Evolutionary conservation across 257 asterid species (phyloP).

Genomic region (Solanum corneliomulleri): DNA sequence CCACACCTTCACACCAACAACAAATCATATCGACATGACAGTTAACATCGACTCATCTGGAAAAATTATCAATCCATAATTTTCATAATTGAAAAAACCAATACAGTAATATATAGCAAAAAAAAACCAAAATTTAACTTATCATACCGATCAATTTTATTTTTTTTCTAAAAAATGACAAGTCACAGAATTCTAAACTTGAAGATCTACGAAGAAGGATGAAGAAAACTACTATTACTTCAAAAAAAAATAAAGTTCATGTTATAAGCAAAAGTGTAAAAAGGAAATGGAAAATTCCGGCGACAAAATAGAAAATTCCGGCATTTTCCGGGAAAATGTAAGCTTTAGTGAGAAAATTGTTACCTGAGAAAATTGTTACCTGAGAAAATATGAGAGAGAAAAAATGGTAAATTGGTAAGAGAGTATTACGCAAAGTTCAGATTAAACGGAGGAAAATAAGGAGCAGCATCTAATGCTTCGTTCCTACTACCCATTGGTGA

Average conservation of each 20-base stretch:
- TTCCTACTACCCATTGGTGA: background rate
- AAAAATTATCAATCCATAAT: background rate
- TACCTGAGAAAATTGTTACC: background rate
- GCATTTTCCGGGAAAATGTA: background rate
- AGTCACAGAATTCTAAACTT: background rate
- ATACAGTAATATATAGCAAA: background rate
- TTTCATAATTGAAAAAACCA: background rate
- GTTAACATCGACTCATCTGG: background rate
- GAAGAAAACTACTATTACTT: background rate
- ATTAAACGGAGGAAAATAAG: slow-evolving; percentile 2
- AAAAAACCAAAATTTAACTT: background rate
- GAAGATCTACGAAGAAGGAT: background rate
- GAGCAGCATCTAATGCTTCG: slow-evolving; percentile 40
- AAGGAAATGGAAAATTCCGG: background rate
- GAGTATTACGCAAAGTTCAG: background rate
- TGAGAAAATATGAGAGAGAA: background rate
- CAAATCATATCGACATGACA: background rate
- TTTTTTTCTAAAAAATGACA: background rate
- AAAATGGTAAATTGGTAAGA: background rate
- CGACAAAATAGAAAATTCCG: background rate
- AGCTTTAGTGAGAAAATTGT: background rate
- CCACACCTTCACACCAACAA: slow-evolving; percentile 9
- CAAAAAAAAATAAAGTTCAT: background rate
- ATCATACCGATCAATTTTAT: background rate
- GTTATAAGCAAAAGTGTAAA: background rate